Conservation (phyloP, 148 eudicot genomes). For the Chenopodium berlandieri region DNA sequence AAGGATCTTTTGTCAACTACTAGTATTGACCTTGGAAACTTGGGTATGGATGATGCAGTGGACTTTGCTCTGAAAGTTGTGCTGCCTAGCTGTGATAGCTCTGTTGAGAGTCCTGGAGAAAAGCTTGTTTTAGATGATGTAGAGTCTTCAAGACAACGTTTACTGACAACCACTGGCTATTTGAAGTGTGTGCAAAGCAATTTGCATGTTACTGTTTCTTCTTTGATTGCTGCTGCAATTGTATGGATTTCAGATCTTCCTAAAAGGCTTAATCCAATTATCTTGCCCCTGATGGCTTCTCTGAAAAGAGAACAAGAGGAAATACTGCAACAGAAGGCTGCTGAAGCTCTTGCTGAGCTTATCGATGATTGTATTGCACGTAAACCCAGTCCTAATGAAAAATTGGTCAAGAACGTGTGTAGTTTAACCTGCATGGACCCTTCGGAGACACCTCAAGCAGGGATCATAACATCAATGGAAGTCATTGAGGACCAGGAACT, state of each 20-base stretch:
- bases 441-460: conserved; percentile 92
- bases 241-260: conserved; percentile 97
- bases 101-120: conserved; percentile 41
- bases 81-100: conserved; percentile 39
- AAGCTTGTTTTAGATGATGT: conserved; percentile 52
- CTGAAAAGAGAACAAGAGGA: conserved; percentile 97
- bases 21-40: conserved; percentile 49
- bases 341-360: conserved; percentile 95
- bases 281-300: conserved; percentile 93
- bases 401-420: conserved; percentile 84
- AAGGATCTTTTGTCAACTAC: conserved; percentile 39
- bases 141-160: conserved; percentile 74
- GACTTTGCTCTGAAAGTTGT: conserved; percentile 69
- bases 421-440: conserved; percentile 86
- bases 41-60: conserved; percentile 79
- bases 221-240: conserved; percentile 61
- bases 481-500: conserved; percentile 84
- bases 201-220: conserved; percentile 57
- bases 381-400: conserved; percentile 94
- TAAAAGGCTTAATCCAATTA: conserved; percentile 79
- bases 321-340: conserved; percentile 84
- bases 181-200: conserved; percentile 88
- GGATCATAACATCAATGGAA: conserved; percentile 64
- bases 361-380: conserved; percentile 70
- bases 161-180: conserved; percentile 86